Evolutionary conservation across 164 flowering plant genomes (phyloP).

Genomic region (Tetrastigma voinierianum): DNA sequence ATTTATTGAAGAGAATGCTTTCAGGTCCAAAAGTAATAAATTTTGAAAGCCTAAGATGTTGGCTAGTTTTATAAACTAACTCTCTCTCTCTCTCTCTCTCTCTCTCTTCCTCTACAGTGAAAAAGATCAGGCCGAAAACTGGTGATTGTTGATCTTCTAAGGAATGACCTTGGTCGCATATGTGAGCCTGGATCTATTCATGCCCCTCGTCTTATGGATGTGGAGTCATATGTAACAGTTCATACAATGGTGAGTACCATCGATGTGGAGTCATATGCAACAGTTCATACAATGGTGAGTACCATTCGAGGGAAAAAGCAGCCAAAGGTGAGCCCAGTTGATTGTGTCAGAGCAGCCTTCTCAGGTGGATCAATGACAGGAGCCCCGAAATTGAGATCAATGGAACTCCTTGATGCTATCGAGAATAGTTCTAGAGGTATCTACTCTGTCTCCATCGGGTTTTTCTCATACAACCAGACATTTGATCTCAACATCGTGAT

Average conservation of each 20-base stretch:
- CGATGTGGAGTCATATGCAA: no score
- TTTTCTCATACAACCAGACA: no score
- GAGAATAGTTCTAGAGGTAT: no score
- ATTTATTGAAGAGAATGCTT: no score
- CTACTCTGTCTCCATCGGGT: no score
- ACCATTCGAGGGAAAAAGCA: slow-evolving; percentile 66
- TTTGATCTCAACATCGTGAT: no score
- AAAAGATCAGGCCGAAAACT: slow-evolving; percentile 98
- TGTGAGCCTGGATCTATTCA: slow-evolving; percentile 95
- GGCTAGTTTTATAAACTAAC: no score
- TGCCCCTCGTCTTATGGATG: slow-evolving; percentile 91
- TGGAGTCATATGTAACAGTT: slow-evolving; percentile 90
- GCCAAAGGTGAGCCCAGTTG: slow-evolving; percentile 48
- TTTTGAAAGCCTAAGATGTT: no score
- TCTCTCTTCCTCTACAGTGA: slow-evolving; percentile 58
- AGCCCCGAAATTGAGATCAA: slow-evolving; percentile 95
- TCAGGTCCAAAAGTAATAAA: no score
- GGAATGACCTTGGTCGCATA: slow-evolving; percentile 96
- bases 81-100: background rate
- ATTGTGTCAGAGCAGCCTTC: slow-evolving; percentile 88
- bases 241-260: slow-evolving; percentile 99
- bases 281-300: no score
- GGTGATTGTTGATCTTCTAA: slow-evolving; percentile 96
- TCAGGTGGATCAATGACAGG: slow-evolving; percentile 99
- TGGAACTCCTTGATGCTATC: no score